These are phyloP conservation scores for Cutaneotrichosporon cavernicola DNA, from an alignment of 1,284 basidiomycete species.

Conservation along the genomic window DNA sequence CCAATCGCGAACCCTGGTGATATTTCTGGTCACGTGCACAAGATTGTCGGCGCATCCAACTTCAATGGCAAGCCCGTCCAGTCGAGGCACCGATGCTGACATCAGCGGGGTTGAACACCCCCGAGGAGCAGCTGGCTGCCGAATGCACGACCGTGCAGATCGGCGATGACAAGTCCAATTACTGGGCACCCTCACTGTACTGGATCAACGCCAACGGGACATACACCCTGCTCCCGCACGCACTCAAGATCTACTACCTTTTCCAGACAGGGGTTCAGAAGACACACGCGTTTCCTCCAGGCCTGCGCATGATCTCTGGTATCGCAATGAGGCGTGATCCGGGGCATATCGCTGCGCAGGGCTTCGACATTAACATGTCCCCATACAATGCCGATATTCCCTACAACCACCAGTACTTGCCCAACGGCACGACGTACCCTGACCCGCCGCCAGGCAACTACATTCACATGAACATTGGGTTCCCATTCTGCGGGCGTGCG, in stretches of 20 bases:
- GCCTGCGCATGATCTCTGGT: constrained; percentile 48
- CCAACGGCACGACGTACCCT: constrained; percentile 33
- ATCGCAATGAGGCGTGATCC: constrained; percentile 29
- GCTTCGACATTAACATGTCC: neutral
- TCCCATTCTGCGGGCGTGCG: constrained; percentile 44
- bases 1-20: constrained; percentile 48
- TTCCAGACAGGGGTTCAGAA: constrained; percentile 25
- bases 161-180: constrained; percentile 48
- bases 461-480: constrained; percentile 30
- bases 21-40: constrained; percentile 48
- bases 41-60: constrained; percentile 44
- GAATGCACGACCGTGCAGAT: constrained; percentile 38
- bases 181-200: constrained; percentile 34
- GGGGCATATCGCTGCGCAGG: constrained; percentile 1
- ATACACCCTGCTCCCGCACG: constrained; percentile 8
- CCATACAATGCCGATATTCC: neutral
- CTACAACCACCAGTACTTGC: constrained; percentile 30
- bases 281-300: constrained; percentile 49
- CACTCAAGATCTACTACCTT: constrained; percentile 11
- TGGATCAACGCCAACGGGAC: constrained; percentile 22
- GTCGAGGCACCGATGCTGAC: neutral
- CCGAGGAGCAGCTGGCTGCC: constrained; percentile 27
- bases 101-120: constrained; percentile 28
- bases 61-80: constrained; percentile 32
- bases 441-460: constrained; percentile 25